Base-by-base conservation (phyloP, 2,329 filamentous ascomycete species). In the Colletotrichum acutatum region DNA sequence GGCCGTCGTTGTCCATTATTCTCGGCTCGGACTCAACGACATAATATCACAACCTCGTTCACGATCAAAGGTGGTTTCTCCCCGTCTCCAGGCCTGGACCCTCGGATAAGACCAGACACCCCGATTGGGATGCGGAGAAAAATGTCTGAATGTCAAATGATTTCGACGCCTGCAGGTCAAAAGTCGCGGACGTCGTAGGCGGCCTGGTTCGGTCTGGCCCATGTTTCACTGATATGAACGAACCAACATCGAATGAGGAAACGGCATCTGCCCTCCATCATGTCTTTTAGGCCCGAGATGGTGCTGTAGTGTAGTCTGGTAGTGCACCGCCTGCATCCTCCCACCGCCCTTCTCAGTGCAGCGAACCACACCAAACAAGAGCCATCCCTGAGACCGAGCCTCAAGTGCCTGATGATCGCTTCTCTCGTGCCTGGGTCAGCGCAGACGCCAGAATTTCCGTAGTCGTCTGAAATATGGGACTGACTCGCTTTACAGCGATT, bases 181-280 rank as follows among this genome's bases (percentile, higher is more conserved):
- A 49, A 52, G 56, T 58, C n/a, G 66, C 68, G 68, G 59, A 56
- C 56, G 28, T 42, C 37, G 56, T 53, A 72, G 66, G 70, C 66
- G 32, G 61, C 54, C 66, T 67, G 42, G 71, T 63, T 46, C 34
- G 71, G 73, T 66, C 61, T 66, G 71, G 73, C 59, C 53, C 57
- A 60, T 74, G 73, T 74, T 70, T 74, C 73, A 74, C 66, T 72
- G 72, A 68, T 72, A 59, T 56, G 68, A 58, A 58, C 34, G 53
- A 54, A 19, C 42, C 14, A 24, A 46, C 37, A 58, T 59, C 70
- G 62, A 73, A 74, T 69, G 73, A 70, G 66, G 56, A 61, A 66
- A 72, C 70, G 60, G 32, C 62, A 66, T 72, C 66, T 74, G 66
- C 54, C 69, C 60, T 72, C 69, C 59, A 72, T 58, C 65, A 53